phyloP scores from a whole-genome alignment of 1,139 yeast genomes.

The Sugiyamaella japonica region DNA sequence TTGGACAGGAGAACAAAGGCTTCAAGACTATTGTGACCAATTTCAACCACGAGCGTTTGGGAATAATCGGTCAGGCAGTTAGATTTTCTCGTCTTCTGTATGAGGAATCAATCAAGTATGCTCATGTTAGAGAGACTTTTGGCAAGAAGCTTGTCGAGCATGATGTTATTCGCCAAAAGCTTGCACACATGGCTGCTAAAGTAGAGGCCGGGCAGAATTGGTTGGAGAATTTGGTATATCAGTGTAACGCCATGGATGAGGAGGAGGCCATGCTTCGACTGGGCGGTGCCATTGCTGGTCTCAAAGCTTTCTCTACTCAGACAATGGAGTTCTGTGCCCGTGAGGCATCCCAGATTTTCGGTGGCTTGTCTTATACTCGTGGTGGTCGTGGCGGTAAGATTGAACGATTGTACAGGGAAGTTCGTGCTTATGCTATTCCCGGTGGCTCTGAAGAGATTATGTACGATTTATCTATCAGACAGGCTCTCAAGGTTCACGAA shows the following conservation, averaged over 20 bases:
- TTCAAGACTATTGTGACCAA: constrained; percentile 48
- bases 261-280: constrained; percentile 44
- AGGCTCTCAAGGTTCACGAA: constrained; percentile 44
- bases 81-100: constrained; percentile 46
- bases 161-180: constrained; percentile 46
- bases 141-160: constrained; percentile 47
- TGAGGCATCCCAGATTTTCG: constrained; percentile 48
- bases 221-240: constrained; percentile 43
- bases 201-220: constrained; percentile 44
- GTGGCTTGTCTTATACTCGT: constrained; percentile 47
- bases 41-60: constrained; percentile 49
- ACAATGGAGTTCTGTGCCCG: constrained; percentile 47
- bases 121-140: constrained; percentile 47
- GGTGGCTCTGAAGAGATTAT: constrained; percentile 50
- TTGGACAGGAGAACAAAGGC: constrained; percentile 47
- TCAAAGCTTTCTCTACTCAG: constrained; percentile 47
- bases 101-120: constrained; percentile 46
- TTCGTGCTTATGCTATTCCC: constrained; percentile 47
- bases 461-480: constrained; percentile 46
- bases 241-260: constrained; percentile 40
- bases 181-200: constrained; percentile 46
- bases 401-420: constrained; percentile 47
- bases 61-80: constrained; percentile 44
- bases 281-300: constrained; percentile 50
- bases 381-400: constrained; percentile 49